Base-by-base conservation (phyloP, 169 alveolate genomes). In the Plasmodium berghei region DNA sequence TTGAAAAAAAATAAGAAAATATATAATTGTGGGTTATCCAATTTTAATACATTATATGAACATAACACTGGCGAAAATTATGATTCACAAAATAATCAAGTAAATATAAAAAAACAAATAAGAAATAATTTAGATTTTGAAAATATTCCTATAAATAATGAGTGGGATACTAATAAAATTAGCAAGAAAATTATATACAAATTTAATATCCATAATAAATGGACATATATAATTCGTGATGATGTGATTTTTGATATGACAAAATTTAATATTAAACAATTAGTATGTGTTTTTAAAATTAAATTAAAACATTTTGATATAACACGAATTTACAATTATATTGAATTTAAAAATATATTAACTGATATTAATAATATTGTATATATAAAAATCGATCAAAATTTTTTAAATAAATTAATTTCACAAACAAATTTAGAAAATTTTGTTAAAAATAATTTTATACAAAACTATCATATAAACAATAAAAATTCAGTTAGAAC, bases 341-440 rank as follows among this genome's bases (percentile, higher is more conserved):
- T 20, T 16, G 90, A 80, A 80, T 80, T 80, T 67, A 80, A 80
- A 59, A 80, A 80, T 45, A 80, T 80, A 22, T 14, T 69, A 55
- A 80, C 70, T 22, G 90, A 80, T 26, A 80, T 80, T 66, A 64
- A 80, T 72, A 80, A 80, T 20, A 67, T 80, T 56, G 55, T 80
- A 67, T 80, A 80, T 67, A 80, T 80, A 55, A 55, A 61, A 80
- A 80, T 80, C n/a, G 83, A 69, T 59, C 69, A 80, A 54, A 52
- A 67, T 24, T 71, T 80, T 69, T 54, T 80, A 70, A 54, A 49
- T 80, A 80, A 67, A 61, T 70, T 80, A 80, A 52, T 80, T 62
- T 64, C 26, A n/a, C 75, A 75, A 49, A 16, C n/a, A 14, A 75
- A 18, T 52, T 28, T 61, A 56, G 75, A 75, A 20, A 55, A 49